Evolutionary conservation across 345 rosid species (phyloP).

Genomic region (Salix exigua): DNA sequence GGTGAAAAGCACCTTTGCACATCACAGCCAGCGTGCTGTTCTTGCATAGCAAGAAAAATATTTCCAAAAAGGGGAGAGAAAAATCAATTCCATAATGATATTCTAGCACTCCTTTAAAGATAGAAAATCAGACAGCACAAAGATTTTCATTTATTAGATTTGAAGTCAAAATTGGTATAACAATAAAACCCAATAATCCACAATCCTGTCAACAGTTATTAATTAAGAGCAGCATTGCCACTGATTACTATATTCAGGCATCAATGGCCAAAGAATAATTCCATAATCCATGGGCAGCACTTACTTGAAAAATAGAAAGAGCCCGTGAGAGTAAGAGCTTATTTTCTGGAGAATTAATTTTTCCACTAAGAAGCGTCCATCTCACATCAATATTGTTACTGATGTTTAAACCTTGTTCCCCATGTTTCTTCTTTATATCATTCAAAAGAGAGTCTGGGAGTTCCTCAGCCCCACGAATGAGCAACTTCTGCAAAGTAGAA

Average conservation of each 20-base stretch:
- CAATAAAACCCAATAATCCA: not conserved
- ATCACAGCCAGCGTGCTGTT: not conserved
- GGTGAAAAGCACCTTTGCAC: not conserved
- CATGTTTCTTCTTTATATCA: slow-evolving; percentile 46
- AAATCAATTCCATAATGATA: not conserved
- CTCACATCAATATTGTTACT: slow-evolving; percentile 48
- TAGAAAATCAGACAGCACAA: not conserved
- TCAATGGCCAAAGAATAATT: not conserved
- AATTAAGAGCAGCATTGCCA: not conserved
- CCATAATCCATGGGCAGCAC: slow-evolving; percentile 7
- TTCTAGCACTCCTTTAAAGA: not conserved
- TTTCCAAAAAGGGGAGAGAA: not conserved
- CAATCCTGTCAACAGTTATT: not conserved
- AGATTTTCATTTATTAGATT: not conserved
- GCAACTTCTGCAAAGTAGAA: slow-evolving; percentile 49
- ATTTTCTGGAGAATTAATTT: slow-evolving; percentile 50
- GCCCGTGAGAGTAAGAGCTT: slow-evolving; percentile 59
- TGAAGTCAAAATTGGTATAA: not conserved
- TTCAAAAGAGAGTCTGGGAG: slow-evolving; percentile 51
- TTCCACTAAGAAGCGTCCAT: slow-evolving; percentile 81
- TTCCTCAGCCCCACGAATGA: slow-evolving; percentile 57
- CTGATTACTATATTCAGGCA: not conserved
- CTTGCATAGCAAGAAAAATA: not conserved
- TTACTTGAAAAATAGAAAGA: slow-evolving; percentile 72
- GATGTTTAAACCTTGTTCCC: slow-evolving; percentile 37